Conservation (phyloP, 306 rosid species). For the Ziziphus jujuba region DNA sequence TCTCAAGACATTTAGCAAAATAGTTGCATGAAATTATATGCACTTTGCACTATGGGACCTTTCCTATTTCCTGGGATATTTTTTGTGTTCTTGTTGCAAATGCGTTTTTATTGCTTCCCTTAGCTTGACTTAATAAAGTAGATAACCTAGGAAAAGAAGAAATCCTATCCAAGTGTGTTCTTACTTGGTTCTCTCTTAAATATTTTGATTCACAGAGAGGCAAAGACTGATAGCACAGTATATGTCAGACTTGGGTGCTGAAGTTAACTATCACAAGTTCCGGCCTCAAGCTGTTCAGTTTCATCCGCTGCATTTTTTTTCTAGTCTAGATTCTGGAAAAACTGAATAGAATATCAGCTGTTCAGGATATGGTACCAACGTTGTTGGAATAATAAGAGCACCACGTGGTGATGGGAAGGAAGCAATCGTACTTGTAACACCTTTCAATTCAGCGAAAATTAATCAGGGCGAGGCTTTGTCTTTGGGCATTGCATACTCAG, state of each 20-base stretch:
- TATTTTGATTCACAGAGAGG: slow-evolving; percentile 54
- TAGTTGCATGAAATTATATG: neutral
- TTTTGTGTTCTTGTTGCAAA: neutral
- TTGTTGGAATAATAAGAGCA: slow-evolving; percentile 89
- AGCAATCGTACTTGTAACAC: slow-evolving; percentile 91
- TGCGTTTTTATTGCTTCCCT: neutral
- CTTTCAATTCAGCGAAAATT: slow-evolving; percentile 57
- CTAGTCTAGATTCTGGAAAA: slow-evolving; percentile 60
- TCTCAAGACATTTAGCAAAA: neutral
- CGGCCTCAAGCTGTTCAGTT: slow-evolving; percentile 55
- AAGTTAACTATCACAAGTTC: slow-evolving; percentile 78
- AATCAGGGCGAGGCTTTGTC: slow-evolving; percentile 66
- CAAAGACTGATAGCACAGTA: slow-evolving; percentile 61
- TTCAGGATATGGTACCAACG: slow-evolving; percentile 59
- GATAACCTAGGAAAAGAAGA: neutral
- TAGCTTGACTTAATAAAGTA: neutral
- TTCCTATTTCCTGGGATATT: neutral
- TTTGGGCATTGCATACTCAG: slow-evolving; percentile 79
- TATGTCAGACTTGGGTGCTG: slow-evolving; percentile 77
- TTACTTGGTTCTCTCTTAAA: neutral
- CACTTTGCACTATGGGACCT: neutral
- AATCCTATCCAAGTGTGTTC: neutral
- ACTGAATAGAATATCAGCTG: slow-evolving; percentile 58
- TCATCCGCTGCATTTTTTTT: slow-evolving; percentile 78
- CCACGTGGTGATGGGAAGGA: slow-evolving; percentile 97